phyloP scores from a whole-genome alignment of 106 monocot species.

The Apostasia shenzhenica region DNA sequence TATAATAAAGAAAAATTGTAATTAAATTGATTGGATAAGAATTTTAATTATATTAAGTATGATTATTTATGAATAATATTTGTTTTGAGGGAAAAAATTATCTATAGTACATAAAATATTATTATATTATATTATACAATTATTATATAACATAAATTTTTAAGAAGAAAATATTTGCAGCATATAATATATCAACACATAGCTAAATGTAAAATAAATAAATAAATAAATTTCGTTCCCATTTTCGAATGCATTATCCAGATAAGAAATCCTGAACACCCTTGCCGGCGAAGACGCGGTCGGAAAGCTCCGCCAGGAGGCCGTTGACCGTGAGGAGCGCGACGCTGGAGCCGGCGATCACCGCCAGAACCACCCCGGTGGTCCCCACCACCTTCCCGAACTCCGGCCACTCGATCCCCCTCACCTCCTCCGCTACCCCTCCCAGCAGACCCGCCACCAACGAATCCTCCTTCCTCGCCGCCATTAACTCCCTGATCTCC shows the following conservation, averaged over 20 bases:
- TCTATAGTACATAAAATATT: no score
- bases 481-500: slow-evolving; percentile 48
- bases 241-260: background rate
- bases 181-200: no score
- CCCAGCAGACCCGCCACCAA: slow-evolving; percentile 16
- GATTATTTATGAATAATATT: no score
- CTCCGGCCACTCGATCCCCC: slow-evolving; percentile 88
- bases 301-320: slow-evolving; percentile 86
- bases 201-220: no score
- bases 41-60: no score
- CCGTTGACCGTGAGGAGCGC: slow-evolving; percentile 88
- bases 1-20: no score
- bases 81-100: no score
- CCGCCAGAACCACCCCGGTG: slow-evolving; percentile 81
- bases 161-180: no score
- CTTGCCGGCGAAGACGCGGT: slow-evolving; percentile 71
- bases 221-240: no score
- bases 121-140: no score
- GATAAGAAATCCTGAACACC: slow-evolving; percentile 82
- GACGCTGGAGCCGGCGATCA: slow-evolving; percentile 80
- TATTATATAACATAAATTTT: no score
- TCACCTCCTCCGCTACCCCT: slow-evolving; percentile 70
- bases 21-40: no score
- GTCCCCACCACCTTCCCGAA: slow-evolving; percentile 82
- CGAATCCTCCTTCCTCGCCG: slow-evolving; percentile 24